Evolutionary conservation across 163 green algal species (phyloP), one percentile per base, ranked within the genome.

Genomic region (Chlamydomonas reinhardtii): DNA sequence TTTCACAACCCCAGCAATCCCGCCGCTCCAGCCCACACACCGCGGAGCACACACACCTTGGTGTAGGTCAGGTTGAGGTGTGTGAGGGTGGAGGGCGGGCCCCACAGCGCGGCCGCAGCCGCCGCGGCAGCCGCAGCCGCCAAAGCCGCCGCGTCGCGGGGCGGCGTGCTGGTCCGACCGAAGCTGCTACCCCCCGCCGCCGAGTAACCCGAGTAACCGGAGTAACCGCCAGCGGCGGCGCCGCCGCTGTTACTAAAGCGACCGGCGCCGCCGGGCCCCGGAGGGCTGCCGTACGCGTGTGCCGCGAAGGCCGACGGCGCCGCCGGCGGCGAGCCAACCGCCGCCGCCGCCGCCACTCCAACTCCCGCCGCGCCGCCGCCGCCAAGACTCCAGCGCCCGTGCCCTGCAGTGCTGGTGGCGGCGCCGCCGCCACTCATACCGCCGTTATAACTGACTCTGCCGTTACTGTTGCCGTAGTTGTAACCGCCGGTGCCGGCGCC

Each of bases 1-100:
- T n/a, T n/a, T n/a, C n/a, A n/a, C n/a, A n/a, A n/a, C n/a, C n/a
- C n/a, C n/a, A n/a, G n/a, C n/a, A n/a, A n/a, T n/a, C n/a, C n/a
- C n/a, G n/a, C n/a, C n/a, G n/a, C n/a, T n/a, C n/a, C n/a, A n/a
- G n/a, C n/a, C n/a, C 59, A 27, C 20, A 65, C 59, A 65, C 43
- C 6, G 43, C 6, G 43, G 43, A 48, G 39, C 16, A 43, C 27
- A 14, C 76, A 6, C 48, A 82, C 82, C 82, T 88, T 88, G 22
- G 73, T 88, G 73, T 88, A 88, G 14, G 82, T 81, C 43, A 88
- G 61, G 32, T 88, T 80, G 29, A 88, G 82, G 43, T n/a, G 43
- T 11, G 64, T 76, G 29, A 88, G 73, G 17, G 56, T 66, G 22
- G 72, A 24, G 35, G 64, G 37, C 16, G 39, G 76, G 17, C 76